Conservation (phyloP, 768 basidiomycete species). For the Macrocybe gigantea region DNA sequence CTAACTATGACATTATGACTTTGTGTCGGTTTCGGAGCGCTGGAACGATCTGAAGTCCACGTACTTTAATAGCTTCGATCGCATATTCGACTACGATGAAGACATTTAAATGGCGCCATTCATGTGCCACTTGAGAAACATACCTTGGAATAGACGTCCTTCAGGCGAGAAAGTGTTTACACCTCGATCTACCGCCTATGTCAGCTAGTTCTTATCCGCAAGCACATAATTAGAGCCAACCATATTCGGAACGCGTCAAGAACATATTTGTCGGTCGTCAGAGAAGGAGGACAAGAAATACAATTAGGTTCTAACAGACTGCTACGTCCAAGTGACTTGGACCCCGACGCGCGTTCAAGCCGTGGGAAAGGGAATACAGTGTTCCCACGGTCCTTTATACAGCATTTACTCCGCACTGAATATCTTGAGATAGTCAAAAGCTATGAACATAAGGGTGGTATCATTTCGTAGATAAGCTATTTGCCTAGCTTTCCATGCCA, state of each 20-base stretch:
- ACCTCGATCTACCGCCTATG: constrained; percentile 66
- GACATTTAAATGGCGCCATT: constrained; percentile 9
- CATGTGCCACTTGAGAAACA: constrained; percentile 10
- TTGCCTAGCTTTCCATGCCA: no score
- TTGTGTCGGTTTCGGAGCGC: not conserved
- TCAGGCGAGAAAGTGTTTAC: constrained; percentile 99
- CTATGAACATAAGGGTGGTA: no score
- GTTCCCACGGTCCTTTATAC: no score
- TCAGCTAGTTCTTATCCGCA: not conserved
- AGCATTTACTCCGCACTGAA: no score
- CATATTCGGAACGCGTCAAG: constrained; percentile 93
- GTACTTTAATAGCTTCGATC: constrained; percentile 96
- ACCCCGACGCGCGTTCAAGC: constrained; percentile 37
- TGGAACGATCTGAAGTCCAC: not conserved
- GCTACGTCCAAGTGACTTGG: constrained; percentile 23
- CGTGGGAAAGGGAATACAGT: constrained; percentile 39
- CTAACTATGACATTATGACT: constrained; percentile 57
- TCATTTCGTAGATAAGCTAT: no score
- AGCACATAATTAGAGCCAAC: constrained; percentile 31
- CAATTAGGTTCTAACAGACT: no score
- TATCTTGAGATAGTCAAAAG: no score
- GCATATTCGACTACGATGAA: constrained; percentile 81
- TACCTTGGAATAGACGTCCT: constrained; percentile 97
- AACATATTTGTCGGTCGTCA: constrained; percentile 53
- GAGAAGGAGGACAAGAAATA: constrained; percentile 2